phyloP scores from a whole-genome alignment of 208 protist genomes.

The Trypanosoma cruzi region DNA sequence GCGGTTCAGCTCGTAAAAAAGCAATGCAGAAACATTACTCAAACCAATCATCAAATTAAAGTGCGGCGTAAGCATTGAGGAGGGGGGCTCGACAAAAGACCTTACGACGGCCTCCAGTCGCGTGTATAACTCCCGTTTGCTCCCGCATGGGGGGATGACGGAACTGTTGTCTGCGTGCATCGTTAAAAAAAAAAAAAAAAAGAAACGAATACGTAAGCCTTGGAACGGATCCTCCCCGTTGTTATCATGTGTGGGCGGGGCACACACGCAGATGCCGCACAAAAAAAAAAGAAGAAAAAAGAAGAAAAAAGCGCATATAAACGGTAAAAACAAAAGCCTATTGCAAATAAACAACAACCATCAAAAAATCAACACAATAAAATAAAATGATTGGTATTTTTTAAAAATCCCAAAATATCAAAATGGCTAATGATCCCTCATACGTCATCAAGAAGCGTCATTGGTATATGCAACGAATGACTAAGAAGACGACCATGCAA shows the following conservation, averaged over 20 bases:
- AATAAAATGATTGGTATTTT: background rate
- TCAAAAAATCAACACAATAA: background rate
- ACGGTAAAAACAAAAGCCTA: background rate
- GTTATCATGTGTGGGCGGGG: background rate
- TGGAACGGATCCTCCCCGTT: background rate
- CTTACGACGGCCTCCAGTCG: slow-evolving; percentile 57
- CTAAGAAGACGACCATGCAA: slow-evolving; percentile 25
- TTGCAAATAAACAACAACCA: background rate
- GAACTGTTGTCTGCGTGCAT: slow-evolving; percentile 13
- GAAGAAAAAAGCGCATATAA: background rate
- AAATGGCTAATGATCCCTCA: background rate
- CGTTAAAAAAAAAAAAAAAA: slow-evolving; percentile 1
- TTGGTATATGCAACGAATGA: slow-evolving; percentile 25
- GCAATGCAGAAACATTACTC: slow-evolving; percentile 76
- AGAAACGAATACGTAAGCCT: background rate
- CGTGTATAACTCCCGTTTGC: slow-evolving; percentile 67
- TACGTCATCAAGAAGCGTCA: background rate
- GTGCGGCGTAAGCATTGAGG: slow-evolving; percentile 48
- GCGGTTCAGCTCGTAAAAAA: slow-evolving; percentile 83
- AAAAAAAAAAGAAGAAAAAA: background rate
- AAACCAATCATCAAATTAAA: slow-evolving; percentile 69
- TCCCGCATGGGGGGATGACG: slow-evolving; percentile 34
- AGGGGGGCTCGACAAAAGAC: slow-evolving; percentile 46
- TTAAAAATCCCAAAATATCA: no score
- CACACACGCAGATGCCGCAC: background rate